These are phyloP conservation scores for Chaetomium olivaceum DNA, from an alignment of 2,329 filamentous ascomycete genomes.

Conservation along the genomic window DNA sequence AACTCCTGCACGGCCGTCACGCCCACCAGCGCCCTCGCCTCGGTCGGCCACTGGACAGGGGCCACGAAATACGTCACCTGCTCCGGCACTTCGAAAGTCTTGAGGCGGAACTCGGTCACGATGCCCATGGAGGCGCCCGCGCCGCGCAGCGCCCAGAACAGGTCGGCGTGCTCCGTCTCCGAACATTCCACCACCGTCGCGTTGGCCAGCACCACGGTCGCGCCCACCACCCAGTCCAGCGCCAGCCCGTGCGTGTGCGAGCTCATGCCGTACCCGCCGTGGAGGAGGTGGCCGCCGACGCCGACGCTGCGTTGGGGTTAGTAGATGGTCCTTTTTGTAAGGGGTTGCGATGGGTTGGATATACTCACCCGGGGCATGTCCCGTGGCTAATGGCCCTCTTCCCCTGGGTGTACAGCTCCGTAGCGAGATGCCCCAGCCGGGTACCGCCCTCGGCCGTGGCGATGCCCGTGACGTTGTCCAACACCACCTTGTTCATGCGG, in stretches of 20 bases:
- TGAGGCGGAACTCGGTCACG: slow-evolving; percentile 43
- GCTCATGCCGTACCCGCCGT: slow-evolving; percentile 44
- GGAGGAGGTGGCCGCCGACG: slow-evolving; percentile 43
- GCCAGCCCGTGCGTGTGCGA: slow-evolving; percentile 41
- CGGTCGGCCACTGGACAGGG: slow-evolving; percentile 35
- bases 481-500: slow-evolving; percentile 45
- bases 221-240: slow-evolving; percentile 41
- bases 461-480: slow-evolving; percentile 44
- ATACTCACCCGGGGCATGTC: slow-evolving; percentile 53
- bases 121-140: slow-evolving; percentile 45
- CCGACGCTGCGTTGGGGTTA: slow-evolving; percentile 38
- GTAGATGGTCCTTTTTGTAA: background rate
- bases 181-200: slow-evolving; percentile 40
- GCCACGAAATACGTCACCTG: slow-evolving; percentile 38
- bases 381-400: slow-evolving; percentile 50
- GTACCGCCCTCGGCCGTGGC: slow-evolving; percentile 51
- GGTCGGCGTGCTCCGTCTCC: slow-evolving; percentile 40
- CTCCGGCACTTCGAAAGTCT: slow-evolving; percentile 42
- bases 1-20: slow-evolving; percentile 37
- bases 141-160: slow-evolving; percentile 48
- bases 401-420: slow-evolving; percentile 42
- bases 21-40: slow-evolving; percentile 33
- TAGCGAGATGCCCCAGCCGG: slow-evolving; percentile 50
- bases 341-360: background rate
- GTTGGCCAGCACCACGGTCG: slow-evolving; percentile 43